Evolutionary conservation across 2,329 filamentous ascomycete species (phyloP).

Genomic region (Cryphonectria japonica): DNA sequence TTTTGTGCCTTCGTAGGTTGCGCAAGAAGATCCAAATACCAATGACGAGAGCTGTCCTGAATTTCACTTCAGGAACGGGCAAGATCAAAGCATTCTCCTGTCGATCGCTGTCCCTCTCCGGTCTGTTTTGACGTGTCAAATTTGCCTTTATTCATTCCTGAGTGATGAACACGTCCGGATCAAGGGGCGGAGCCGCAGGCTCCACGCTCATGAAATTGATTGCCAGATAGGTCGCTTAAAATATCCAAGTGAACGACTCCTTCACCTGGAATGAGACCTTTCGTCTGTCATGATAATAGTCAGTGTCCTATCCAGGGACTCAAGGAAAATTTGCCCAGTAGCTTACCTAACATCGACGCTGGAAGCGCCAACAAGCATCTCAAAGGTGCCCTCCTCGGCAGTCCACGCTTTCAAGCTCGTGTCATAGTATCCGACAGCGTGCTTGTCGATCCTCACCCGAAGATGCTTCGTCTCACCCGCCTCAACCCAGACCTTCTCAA

Average conservation of each 20-base stretch:
- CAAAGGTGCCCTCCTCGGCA: conserved; percentile 66
- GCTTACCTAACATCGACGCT: conserved; percentile 66
- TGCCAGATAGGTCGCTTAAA: conserved; percentile 35
- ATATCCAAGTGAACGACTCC: conserved; percentile 69
- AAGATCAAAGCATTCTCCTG: background rate
- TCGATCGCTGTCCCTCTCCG: background rate
- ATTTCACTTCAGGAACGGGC: background rate
- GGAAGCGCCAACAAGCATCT: conserved; percentile 64
- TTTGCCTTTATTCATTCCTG: background rate
- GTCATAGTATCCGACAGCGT: conserved; percentile 66
- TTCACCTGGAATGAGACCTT: conserved; percentile 58
- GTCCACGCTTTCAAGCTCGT: conserved; percentile 63
- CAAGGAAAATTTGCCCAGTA: background rate
- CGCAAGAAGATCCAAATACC: background rate
- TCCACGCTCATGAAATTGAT: background rate
- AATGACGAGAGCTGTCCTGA: background rate
- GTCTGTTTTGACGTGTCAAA: background rate
- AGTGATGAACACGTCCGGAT: background rate
- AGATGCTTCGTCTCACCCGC: conserved; percentile 59
- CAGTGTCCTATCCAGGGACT: conserved; percentile 19
- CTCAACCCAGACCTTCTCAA: conserved; percentile 65
- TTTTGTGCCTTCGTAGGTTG: background rate
- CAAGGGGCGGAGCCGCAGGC: background rate
- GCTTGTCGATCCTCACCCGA: conserved; percentile 50
- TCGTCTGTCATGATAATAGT: conserved; percentile 30